phyloP scores from a whole-genome alignment of 1,284 basidiomycete species.

The Heterobasidion parviporum region DNA sequence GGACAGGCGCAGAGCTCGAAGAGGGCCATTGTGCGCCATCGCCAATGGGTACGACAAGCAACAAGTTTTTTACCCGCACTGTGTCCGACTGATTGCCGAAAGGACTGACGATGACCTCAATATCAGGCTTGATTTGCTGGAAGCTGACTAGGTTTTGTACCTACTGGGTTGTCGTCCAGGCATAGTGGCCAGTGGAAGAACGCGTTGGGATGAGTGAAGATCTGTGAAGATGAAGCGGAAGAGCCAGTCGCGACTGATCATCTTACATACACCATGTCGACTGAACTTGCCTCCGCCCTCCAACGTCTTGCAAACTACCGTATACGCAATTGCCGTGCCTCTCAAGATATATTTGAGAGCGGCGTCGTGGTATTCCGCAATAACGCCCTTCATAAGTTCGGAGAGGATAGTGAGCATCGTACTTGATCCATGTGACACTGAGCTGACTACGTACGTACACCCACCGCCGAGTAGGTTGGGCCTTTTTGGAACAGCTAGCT shows the following conservation, averaged over 20 bases:
- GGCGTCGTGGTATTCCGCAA: conserved; percentile 52
- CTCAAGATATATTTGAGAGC: conserved; percentile 63
- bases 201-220: no score
- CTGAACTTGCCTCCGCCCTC: conserved; percentile 44
- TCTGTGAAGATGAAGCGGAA: background rate
- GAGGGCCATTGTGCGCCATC: conserved; percentile 37
- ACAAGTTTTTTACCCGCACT: conserved; percentile 40
- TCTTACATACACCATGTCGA: conserved; percentile 6
- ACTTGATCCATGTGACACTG: background rate
- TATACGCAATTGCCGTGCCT: conserved; percentile 56
- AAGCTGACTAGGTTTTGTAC: background rate
- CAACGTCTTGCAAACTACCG: conserved; percentile 65
- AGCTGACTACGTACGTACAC: background rate
- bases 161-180: background rate
- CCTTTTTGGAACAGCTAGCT: conserved; percentile 82
- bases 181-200: background rate
- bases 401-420: conserved; percentile 46
- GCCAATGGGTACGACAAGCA: conserved; percentile 28
- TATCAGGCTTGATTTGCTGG: background rate
- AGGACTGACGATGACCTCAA: background rate
- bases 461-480: conserved; percentile 53
- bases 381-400: conserved; percentile 37
- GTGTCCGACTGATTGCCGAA: background rate
- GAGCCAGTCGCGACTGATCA: background rate
- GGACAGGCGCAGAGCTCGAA: conserved; percentile 17